Base-by-base conservation (phyloP, 2,329 filamentous ascomycete species). In the Cytospora chrysosperma region DNA sequence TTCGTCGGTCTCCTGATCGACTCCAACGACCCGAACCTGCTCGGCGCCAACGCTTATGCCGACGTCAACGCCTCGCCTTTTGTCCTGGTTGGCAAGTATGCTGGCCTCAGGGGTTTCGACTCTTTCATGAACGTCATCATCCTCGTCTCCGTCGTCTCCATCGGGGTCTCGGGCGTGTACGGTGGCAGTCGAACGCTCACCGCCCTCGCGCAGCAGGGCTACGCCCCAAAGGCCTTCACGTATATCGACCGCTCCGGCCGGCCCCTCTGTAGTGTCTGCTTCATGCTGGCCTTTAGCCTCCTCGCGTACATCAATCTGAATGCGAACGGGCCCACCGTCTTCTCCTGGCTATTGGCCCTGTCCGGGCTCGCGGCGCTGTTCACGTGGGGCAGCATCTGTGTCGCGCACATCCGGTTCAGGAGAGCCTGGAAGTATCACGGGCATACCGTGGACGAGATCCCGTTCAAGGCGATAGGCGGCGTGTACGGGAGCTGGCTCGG, bases 321-420 rank as follows among this genome's bases (percentile, higher is more conserved):
- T 54, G 69, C 76, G 0, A 75, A 76, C 1, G 83, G 83, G 26
- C 72, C 71, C 1, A 76, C 74, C 0, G 81, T 89, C 26, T 89
- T 91, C 64, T 78, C 82, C 69, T 91, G 88, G 88, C 80, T 91
- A 4, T 79, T 85, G 28, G 84, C 87, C 10, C 76, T 91, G 19
- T 88, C 86, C 0, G 88, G 85, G 58, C 78, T 91, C 5, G 83
- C 84, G 13, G 83, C 85, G 15, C 79, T 91, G 51, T 89, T 89
- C 72, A 87, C 87, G 13, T 91, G 88, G 88, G 87, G 82, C 21
- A 88, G 85, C 47, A 89, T 90, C 69, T 89, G 87, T 69, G 75
- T 88, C 3, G 81, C 86, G 2, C 88, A 91, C 69, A 89, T 91
- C 70, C 86, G 88, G 24, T 89, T 90, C 80, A 85, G 88, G 40